Evolutionary conservation across 495 filamentous ascomycete genomes (phyloP).

Genomic region (Penicillium lagena): DNA sequence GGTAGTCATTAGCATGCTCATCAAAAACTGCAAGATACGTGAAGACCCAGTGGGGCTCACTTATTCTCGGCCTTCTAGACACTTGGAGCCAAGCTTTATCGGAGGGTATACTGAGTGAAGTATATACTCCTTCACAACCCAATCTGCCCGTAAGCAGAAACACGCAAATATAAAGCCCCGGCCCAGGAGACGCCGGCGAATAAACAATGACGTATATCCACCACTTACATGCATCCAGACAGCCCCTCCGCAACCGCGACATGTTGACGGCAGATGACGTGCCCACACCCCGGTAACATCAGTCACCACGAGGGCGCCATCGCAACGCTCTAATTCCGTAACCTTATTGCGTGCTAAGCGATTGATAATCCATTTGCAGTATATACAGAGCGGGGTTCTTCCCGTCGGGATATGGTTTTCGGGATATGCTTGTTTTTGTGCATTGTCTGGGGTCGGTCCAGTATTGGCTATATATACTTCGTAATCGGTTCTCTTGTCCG

Average conservation of each 20-base stretch:
- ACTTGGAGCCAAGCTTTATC: too few relatives aligned
- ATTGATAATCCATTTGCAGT: not conserved
- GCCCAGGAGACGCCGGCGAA: too few relatives aligned
- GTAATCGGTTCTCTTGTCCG: too few relatives aligned
- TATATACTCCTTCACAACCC: too few relatives aligned
- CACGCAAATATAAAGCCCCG: too few relatives aligned
- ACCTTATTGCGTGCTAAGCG: conserved; percentile 29
- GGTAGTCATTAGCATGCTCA: not conserved
- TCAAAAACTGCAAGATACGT: not conserved
- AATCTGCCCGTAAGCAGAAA: too few relatives aligned
- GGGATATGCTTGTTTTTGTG: not conserved
- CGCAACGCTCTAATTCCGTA: conserved; percentile 12
- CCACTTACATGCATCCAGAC: too few relatives aligned
- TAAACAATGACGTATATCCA: too few relatives aligned
- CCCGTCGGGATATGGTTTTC: not conserved
- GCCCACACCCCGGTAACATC: conserved; percentile 4
- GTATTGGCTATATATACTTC: not conserved
- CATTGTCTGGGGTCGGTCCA: not conserved
- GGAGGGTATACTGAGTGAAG: too few relatives aligned
- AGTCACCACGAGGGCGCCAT: conserved; percentile 8
- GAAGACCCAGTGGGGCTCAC: not conserved
- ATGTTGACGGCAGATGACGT: conserved; percentile 18
- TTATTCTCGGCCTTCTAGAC: too few relatives aligned
- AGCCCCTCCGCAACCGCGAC: not conserved
- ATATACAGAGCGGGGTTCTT: conserved; percentile 7